These are phyloP conservation scores for Xerocomellus amylosporus DNA, from an alignment of 768 basidiomycete genomes.

Conservation along the genomic window DNA sequence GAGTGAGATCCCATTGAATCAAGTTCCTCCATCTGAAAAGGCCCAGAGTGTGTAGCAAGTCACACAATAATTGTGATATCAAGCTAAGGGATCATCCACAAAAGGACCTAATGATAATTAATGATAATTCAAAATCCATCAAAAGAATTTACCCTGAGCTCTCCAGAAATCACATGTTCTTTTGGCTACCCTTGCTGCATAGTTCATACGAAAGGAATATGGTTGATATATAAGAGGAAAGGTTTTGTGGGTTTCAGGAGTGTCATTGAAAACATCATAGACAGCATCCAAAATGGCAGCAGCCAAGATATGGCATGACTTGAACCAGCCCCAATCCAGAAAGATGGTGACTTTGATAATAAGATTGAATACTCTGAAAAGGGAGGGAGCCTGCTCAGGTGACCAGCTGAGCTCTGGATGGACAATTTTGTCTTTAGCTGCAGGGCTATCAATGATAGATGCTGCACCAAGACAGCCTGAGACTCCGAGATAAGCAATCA, in stretches of 20 bases:
- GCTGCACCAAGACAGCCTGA: too few relatives aligned
- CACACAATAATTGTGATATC: too few relatives aligned
- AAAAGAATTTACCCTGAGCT: too few relatives aligned
- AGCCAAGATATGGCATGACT: not conserved
- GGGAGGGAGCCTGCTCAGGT: not conserved
- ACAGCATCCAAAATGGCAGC: not conserved
- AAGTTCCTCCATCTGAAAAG: too few relatives aligned
- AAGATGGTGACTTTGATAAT: not conserved
- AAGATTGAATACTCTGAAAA: not conserved
- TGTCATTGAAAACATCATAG: not conserved
- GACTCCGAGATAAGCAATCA: not conserved
- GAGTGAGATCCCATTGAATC: too few relatives aligned
- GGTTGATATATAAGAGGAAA: not conserved
- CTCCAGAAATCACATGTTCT: not conserved
- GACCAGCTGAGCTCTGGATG: not conserved
- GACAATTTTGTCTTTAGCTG: not conserved
- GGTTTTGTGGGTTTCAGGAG: not conserved
- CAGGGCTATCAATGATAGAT: not conserved
- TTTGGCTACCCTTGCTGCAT: not conserved
- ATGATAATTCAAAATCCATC: too few relatives aligned
- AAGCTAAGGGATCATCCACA: too few relatives aligned
- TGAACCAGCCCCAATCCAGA: not conserved
- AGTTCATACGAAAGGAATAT: not conserved
- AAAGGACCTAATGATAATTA: too few relatives aligned
- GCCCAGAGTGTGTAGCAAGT: too few relatives aligned